Conservation (phyloP, 768 basidiomycete species). For the Tricholoma sp. region DNA sequence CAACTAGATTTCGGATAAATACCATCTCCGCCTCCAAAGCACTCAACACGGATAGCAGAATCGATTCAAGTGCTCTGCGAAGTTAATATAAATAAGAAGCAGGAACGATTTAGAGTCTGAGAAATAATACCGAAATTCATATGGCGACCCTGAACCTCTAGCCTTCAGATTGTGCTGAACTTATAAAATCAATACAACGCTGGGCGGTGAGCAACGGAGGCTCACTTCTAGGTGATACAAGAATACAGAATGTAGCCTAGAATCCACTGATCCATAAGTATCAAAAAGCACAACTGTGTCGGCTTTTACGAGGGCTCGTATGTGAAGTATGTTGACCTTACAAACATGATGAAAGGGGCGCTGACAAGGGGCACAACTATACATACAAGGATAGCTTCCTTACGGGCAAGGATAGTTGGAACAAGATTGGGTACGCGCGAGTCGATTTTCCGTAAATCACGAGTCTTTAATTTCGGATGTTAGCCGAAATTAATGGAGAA, state of each 20-base stretch:
- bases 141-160: slow-evolving; percentile 65
- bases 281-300: slow-evolving; percentile 91
- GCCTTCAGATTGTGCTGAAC: slow-evolving; percentile 76
- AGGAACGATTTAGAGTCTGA: slow-evolving; percentile 2
- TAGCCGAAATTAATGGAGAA: slow-evolving; percentile 14
- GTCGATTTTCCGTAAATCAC: slow-evolving; percentile 96
- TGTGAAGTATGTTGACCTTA: slow-evolving; percentile 90
- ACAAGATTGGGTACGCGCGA: slow-evolving; percentile 91
- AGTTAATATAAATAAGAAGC: slow-evolving; percentile 11
- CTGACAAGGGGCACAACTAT: background rate
- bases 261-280: slow-evolving; percentile 83
- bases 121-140: slow-evolving; percentile 73
- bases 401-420: slow-evolving; percentile 87
- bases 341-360: background rate
- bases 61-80: slow-evolving; percentile 83
- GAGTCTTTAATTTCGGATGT: slow-evolving; percentile 49
- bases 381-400: slow-evolving; percentile 80
- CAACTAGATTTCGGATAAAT: slow-evolving; percentile 87
- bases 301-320: slow-evolving; percentile 91
- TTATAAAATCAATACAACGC: slow-evolving; percentile 3
- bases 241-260: slow-evolving; percentile 80
- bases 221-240: slow-evolving; percentile 81
- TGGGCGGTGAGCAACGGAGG: slow-evolving; percentile 6
- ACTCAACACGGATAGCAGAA: slow-evolving; percentile 84
- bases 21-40: slow-evolving; percentile 96